These are phyloP conservation scores for Candida tammaniensis DNA, from an alignment of 805 yeast genomes.

Conservation along the genomic window DNA sequence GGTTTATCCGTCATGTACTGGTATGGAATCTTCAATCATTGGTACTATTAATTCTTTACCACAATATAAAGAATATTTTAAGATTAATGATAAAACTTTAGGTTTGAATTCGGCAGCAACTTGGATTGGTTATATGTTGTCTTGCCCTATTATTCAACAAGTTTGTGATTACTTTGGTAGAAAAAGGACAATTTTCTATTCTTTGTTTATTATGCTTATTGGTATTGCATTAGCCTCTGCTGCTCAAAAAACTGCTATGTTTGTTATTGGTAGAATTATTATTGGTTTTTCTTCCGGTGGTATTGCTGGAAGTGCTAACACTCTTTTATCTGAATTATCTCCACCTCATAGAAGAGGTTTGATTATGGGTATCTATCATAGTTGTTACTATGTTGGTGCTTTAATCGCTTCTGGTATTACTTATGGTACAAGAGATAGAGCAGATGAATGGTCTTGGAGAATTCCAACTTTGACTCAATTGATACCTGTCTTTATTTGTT, in stretches of 20 bases:
- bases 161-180: constrained; percentile 36
- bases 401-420: constrained; percentile 24
- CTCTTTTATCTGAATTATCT: constrained; percentile 47
- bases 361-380: constrained; percentile 42
- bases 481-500: constrained; percentile 41
- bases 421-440: constrained; percentile 18
- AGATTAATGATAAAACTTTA: background rate
- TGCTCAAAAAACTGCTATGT: constrained; percentile 28
- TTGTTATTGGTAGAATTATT: constrained; percentile 43
- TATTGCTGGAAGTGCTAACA: constrained; percentile 40
- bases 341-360: constrained; percentile 42
- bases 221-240: constrained; percentile 34
- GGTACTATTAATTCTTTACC: too few species aligned
- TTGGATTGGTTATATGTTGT: constrained; percentile 33
- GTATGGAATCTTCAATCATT: too few species aligned
- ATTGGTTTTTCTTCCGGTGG: constrained; percentile 44
- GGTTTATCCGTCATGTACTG: too few species aligned
- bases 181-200: constrained; percentile 23
- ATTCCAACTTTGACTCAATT: constrained; percentile 52
- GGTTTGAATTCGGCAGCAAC: background rate
- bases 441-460: constrained; percentile 47
- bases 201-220: constrained; percentile 19
- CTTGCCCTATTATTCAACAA: constrained; percentile 22
- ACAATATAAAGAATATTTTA: too few species aligned
- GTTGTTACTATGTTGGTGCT: constrained; percentile 41